A percentile compares a stretch with the other conserved stretches of the same genome.
These are phyloP conservation scores for Auricularia sp. DNA, from an alignment of 768 basidiomycete species.

Conservation along the genomic window DNA sequence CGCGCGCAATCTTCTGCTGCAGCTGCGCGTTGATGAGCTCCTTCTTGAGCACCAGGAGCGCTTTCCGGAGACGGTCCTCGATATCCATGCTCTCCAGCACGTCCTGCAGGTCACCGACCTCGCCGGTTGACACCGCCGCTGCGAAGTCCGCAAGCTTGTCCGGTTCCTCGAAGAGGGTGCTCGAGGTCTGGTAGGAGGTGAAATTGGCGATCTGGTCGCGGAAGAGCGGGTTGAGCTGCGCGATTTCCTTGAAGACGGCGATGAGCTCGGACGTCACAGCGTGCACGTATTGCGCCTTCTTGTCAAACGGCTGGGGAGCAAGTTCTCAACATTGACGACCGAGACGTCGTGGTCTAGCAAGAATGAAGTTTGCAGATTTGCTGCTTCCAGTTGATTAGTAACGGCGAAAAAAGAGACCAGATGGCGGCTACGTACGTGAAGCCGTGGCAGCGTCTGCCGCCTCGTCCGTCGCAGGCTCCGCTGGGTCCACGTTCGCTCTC, in stretches of 20 bases:
- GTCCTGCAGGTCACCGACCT: slow-evolving; percentile 84
- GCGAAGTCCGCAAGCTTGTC: slow-evolving; percentile 97
- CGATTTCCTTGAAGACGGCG: slow-evolving; percentile 96
- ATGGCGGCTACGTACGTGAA: slow-evolving; percentile 1
- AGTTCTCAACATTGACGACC: slow-evolving; percentile 80
- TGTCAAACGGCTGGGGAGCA: slow-evolving; percentile 75
- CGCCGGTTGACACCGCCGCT: slow-evolving; percentile 90
- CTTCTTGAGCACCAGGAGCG: slow-evolving; percentile 89
- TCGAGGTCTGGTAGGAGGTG: slow-evolving; percentile 82
- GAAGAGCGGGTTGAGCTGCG: slow-evolving; percentile 93
- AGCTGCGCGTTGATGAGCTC: slow-evolving; percentile 95
- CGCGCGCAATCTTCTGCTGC: slow-evolving; percentile 83
- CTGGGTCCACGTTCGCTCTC: slow-evolving; percentile 24
- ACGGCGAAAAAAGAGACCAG: slow-evolving; percentile 4
- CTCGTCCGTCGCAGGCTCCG: slow-evolving; percentile 22
- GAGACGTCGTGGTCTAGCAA: slow-evolving; percentile 75
- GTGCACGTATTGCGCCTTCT: slow-evolving; percentile 89
- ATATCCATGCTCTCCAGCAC: slow-evolving; percentile 82
- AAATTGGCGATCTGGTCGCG: slow-evolving; percentile 97
- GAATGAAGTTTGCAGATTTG: slow-evolving; percentile 74
- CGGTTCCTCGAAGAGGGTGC: slow-evolving; percentile 94
- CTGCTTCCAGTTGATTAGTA: slow-evolving; percentile 21
- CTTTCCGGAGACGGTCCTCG: slow-evolving; percentile 83
- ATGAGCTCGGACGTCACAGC: slow-evolving; percentile 96
- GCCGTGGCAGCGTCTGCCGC: neutral